Evolutionary conservation across 2,329 filamentous ascomycete genomes (phyloP).

Genomic region (Penicillium janthinellum): DNA sequence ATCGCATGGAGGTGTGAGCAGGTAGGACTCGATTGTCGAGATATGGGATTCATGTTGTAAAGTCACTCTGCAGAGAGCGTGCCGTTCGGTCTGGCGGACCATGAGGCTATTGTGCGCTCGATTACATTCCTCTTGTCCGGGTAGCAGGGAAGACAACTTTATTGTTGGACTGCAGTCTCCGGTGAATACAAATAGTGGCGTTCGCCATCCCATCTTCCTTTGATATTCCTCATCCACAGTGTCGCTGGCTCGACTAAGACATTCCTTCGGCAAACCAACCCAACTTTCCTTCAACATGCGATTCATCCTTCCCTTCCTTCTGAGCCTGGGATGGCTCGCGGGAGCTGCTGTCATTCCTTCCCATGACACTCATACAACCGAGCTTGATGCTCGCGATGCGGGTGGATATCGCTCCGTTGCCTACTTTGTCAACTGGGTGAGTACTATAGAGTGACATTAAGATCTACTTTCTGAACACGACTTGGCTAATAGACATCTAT

Average conservation of each 20-base stretch:
- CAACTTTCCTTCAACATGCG: constrained; percentile 15
- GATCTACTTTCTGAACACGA: too few relatives aligned
- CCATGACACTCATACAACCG: constrained; percentile 4
- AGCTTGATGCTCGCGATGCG: constrained; percentile 16
- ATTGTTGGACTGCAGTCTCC: not conserved
- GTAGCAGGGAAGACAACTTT: not conserved
- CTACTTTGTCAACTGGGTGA: constrained; percentile 52
- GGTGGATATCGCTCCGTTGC: constrained; percentile 39
- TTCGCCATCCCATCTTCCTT: constrained; percentile 3
- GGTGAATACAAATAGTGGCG: constrained; percentile 4
- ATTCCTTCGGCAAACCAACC: not conserved
- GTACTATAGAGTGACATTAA: constrained; percentile 1
- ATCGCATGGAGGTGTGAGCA: not conserved
- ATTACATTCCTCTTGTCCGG: not conserved
- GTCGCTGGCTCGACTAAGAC: constrained; percentile 16
- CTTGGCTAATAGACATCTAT: not conserved
- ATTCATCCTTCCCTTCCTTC: constrained; percentile 10
- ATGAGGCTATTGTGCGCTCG: not conserved
- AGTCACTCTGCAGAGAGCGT: constrained; percentile 4
- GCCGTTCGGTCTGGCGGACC: constrained; percentile 7
- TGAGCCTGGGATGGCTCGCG: constrained; percentile 17
- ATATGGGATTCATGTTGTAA: not conserved
- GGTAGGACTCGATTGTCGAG: not conserved
- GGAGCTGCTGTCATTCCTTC: constrained; percentile 15
- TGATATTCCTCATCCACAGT: not conserved